A percentile compares a stretch with the other conserved stretches of the same genome.
These are phyloP conservation scores for Ceratocystis alfenasii DNA, from an alignment of 2,329 filamentous ascomycete species.

Conservation along the genomic window DNA sequence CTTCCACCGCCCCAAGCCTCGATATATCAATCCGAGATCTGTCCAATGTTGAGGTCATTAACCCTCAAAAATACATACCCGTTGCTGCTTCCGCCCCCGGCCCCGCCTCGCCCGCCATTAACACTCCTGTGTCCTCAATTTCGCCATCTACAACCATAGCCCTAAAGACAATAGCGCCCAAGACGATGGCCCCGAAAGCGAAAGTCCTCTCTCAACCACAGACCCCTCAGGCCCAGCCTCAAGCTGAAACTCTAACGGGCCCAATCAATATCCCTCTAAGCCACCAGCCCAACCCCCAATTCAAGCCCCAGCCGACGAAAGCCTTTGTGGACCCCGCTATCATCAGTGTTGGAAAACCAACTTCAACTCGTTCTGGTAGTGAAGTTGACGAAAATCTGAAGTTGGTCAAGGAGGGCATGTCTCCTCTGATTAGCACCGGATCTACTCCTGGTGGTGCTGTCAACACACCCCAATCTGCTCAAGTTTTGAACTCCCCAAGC, in stretches of 20 bases:
- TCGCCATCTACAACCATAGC: constrained; percentile 26
- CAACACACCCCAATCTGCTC: constrained; percentile 3
- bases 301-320: not conserved
- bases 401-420: not conserved
- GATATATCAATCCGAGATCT: constrained; percentile 34
- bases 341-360: constrained; percentile 45
- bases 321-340: constrained; percentile 74
- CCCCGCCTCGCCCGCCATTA: constrained; percentile 18
- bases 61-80: constrained; percentile 27
- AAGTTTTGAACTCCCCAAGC: not conserved
- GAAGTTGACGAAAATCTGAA: constrained; percentile 14
- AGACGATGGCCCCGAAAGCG: not conserved
- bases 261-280: not conserved
- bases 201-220: not conserved
- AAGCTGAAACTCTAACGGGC: not conserved
- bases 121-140: constrained; percentile 26
- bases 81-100: constrained; percentile 24
- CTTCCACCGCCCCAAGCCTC: constrained; percentile 23
- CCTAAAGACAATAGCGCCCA: not conserved
- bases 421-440: not conserved
- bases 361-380: constrained; percentile 14
- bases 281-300: not conserved
- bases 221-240: not conserved
- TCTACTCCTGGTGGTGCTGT: not conserved
- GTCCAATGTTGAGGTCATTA: constrained; percentile 31